phyloP scores from a whole-genome alignment of 2,329 filamentous ascomycete species.

The Fusarium sp. region DNA sequence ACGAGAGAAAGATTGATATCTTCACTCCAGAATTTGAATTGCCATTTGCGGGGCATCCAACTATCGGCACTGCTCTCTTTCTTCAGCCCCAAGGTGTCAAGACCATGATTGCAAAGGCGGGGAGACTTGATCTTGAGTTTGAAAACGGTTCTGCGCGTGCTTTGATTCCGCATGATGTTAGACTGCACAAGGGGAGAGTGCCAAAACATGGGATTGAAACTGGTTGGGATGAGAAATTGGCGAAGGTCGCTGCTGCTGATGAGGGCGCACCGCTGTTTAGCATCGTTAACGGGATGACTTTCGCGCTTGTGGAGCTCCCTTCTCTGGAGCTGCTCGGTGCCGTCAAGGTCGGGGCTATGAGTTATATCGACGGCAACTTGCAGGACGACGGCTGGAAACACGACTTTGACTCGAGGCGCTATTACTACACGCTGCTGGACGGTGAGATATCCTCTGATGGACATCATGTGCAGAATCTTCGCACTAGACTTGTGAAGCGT shows the following conservation, averaged over 20 bases:
- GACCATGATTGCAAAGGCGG: slow-evolving; percentile 62
- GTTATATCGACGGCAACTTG: slow-evolving; percentile 46
- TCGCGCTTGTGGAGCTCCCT: slow-evolving; percentile 68
- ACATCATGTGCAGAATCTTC: slow-evolving; percentile 47
- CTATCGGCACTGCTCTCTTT: slow-evolving; percentile 62
- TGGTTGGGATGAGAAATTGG: slow-evolving; percentile 31
- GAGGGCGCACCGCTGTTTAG: slow-evolving; percentile 58
- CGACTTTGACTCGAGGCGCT: slow-evolving; percentile 59
- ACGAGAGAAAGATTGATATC: slow-evolving; percentile 59
- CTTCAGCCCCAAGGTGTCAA: slow-evolving; percentile 50
- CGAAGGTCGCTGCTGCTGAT: slow-evolving; percentile 44
- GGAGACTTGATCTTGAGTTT: slow-evolving; percentile 56
- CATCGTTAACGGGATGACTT: slow-evolving; percentile 77
- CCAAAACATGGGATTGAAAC: slow-evolving; percentile 27
- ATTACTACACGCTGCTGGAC: slow-evolving; percentile 63
- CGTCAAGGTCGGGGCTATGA: slow-evolving; percentile 45
- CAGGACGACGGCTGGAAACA: slow-evolving; percentile 61
- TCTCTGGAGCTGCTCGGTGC: slow-evolving; percentile 64
- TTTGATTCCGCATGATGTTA: slow-evolving; percentile 71
- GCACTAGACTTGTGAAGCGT: slow-evolving; percentile 66
- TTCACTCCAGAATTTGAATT: slow-evolving; percentile 64
- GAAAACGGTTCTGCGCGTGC: slow-evolving; percentile 60
- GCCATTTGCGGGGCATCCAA: slow-evolving; percentile 69
- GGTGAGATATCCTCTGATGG: slow-evolving; percentile 32
- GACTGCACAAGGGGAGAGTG: slow-evolving; percentile 60